A percentile compares a stretch with the other conserved stretches of the same genome.
phyloP scores from a whole-genome alignment of 2,329 filamentous ascomycete species.

The Xylariales sp. region DNA sequence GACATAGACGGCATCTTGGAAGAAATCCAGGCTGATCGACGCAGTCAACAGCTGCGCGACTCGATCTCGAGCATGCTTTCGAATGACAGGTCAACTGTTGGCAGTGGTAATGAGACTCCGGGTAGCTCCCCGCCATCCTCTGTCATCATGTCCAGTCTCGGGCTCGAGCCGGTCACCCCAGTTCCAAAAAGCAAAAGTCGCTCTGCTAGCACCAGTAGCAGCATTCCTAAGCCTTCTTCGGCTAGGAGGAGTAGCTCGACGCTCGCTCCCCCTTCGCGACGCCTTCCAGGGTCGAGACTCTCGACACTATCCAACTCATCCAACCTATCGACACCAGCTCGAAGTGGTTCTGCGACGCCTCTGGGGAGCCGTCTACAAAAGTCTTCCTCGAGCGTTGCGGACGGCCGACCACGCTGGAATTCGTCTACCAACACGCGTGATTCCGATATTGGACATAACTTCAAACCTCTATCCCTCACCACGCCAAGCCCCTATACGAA shows the following conservation, averaged over 20 bases:
- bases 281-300: constrained; percentile 56
- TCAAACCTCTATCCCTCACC: constrained; percentile 70
- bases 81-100: constrained; percentile 78
- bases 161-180: constrained; percentile 61
- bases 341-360: constrained; percentile 63
- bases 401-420: constrained; percentile 79
- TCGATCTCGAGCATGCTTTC: constrained; percentile 94
- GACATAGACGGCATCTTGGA: constrained; percentile 82
- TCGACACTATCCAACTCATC: constrained; percentile 57
- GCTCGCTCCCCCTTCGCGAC: constrained; percentile 58
- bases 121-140: constrained; percentile 74
- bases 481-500: constrained; percentile 69
- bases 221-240: constrained; percentile 56
- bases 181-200: constrained; percentile 58
- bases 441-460: constrained; percentile 75
- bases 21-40: constrained; percentile 72
- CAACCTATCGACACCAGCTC: constrained; percentile 49
- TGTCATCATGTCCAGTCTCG: constrained; percentile 68
- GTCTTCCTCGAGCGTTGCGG: constrained; percentile 57
- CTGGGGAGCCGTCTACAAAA: constrained; percentile 57
- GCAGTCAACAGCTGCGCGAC: constrained; percentile 83
- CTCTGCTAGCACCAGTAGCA: constrained; percentile 60
- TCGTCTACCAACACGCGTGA: constrained; percentile 71
- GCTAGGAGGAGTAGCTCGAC: constrained; percentile 60
- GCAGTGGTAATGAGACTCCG: constrained; percentile 77